Base-by-base conservation (phyloP, 2,329 filamentous ascomycete species). In the Xylariaceae sp. region DNA sequence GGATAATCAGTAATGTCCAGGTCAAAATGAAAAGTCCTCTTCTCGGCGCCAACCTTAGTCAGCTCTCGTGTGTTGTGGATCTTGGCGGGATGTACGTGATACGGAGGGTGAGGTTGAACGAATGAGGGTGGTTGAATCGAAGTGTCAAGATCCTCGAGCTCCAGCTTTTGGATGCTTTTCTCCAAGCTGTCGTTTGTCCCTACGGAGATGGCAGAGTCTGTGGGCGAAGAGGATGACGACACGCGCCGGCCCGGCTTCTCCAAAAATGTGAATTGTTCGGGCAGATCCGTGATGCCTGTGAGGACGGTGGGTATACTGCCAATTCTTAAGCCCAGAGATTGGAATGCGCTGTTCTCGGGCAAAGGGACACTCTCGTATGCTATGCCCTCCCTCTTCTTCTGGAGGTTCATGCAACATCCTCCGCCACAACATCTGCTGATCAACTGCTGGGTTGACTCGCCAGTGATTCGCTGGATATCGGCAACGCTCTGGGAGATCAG, bases 21-120 rank as follows among this genome's bases (percentile, higher is more conserved):
- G 62, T 97, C 94, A 62, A 97, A 97, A 70, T 99, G 94, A 68
- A 92, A 96, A 0, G 94, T 99, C 53, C 92, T 82, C 81, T 99
- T 99, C 75, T 96, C 90, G 5, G 94, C 94, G 18, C 92, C 92
- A 19, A 82, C 76, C 66, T 83, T 87, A 11, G 94, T 99, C 65
- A 99, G 74, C 70, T 96, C 90, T 48, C 94, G 86, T 2, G 90
- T 82, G 61, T 85, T 85, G 69, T 90, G 86, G 42, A 99, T 81
- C 56, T 85, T 89, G n/a, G 92, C 91, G 1, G 90, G 87, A 70
- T 88, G 95, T 53, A 97, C 90, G 58, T 92, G 79, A 70, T 95
- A 94, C 0, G 94, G 94, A 49, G 90, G 90, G 67, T 99, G 94
- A 22, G 94, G 94, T 66, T 96, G 90, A 47, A 99, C 91, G 63